These are phyloP conservation scores for Cyberlindnera euphorbiiphila DNA, from an alignment of 805 yeast genomes.

Conservation along the genomic window DNA sequence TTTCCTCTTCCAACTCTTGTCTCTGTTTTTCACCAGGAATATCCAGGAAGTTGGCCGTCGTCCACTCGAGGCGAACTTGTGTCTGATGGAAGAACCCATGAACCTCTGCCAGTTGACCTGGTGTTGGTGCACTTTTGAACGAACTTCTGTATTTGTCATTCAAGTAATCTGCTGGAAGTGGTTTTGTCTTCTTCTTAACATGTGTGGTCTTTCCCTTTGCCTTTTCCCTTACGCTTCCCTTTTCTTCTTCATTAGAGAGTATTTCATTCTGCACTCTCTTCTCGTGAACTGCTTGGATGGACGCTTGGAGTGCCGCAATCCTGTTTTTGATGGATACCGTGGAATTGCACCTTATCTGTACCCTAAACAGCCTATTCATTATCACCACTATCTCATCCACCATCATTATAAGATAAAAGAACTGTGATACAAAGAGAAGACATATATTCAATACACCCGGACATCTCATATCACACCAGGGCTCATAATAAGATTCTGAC, in stretches of 20 bases:
- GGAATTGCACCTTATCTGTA: too few relatives aligned
- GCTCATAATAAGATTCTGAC: neutral
- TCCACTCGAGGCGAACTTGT: conserved; percentile 54
- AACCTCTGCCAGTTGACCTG: conserved; percentile 24
- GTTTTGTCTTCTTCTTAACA: conserved; percentile 4
- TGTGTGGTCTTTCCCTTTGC: neutral
- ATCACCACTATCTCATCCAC: too few relatives aligned
- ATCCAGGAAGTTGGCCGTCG: conserved; percentile 45
- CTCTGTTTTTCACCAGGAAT: conserved; percentile 54
- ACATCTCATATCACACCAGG: neutral
- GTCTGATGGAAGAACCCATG: conserved; percentile 46
- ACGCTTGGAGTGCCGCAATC: neutral
- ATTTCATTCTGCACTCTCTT: too few relatives aligned
- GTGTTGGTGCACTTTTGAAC: conserved; percentile 19
- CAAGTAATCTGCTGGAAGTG: conserved; percentile 13
- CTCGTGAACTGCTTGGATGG: neutral
- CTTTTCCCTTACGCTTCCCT: neutral
- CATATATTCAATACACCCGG: neutral
- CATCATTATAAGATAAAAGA: too few relatives aligned
- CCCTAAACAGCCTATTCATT: too few relatives aligned
- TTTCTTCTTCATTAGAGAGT: neutral
- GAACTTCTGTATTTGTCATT: conserved; percentile 19
- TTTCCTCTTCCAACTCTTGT: conserved; percentile 11
- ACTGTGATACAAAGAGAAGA: too few relatives aligned
- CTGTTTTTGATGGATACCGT: too few relatives aligned